Percentiles rank a stretch among this genome's conserved stretches.
Evolutionary conservation across 352 stramenopile genomes (phyloP).

Genomic region (Phytophthora capsici): DNA sequence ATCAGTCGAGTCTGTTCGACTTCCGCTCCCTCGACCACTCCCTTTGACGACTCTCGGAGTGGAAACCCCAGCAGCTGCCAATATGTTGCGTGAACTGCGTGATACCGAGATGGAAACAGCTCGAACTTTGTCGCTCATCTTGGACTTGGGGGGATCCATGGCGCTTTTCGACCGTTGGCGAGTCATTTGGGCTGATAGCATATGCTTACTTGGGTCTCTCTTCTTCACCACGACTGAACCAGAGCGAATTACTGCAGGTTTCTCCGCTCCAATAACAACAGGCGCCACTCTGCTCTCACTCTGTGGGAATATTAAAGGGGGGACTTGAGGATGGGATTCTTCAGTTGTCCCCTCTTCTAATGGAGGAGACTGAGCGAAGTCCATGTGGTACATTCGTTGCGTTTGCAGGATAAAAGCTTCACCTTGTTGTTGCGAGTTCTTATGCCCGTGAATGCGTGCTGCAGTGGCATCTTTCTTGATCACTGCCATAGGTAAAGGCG

Average conservation of each 20-base stretch:
- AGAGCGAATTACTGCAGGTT: not conserved
- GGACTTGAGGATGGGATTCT: not conserved
- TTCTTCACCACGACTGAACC: slow-evolving; percentile 19
- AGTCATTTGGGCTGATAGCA: slow-evolving; percentile 20
- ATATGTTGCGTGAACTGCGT: slow-evolving; percentile 19
- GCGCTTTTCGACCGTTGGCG: slow-evolving; percentile 34
- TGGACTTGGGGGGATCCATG: slow-evolving; percentile 19
- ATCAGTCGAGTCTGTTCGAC: slow-evolving; percentile 17
- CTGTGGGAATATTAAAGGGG: slow-evolving; percentile 11
- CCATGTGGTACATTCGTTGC: slow-evolving; percentile 61
- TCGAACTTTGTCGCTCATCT: slow-evolving; percentile 8
- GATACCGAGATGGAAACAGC: slow-evolving; percentile 24
- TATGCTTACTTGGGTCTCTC: slow-evolving; percentile 28
- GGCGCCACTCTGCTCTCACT: not conserved
- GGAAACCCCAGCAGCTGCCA: slow-evolving; percentile 2
- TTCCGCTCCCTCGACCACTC: slow-evolving; percentile 15
- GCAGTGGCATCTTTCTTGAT: slow-evolving; percentile 72
- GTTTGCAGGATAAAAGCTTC: slow-evolving; percentile 72
- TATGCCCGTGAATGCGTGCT: slow-evolving; percentile 73
- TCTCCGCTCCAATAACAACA: not conserved
- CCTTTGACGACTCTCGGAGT: slow-evolving; percentile 3
- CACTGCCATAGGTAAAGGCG: slow-evolving; percentile 62
- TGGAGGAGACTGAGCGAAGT: slow-evolving; percentile 32
- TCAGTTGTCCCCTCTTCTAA: slow-evolving; percentile 7
- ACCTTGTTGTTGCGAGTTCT: slow-evolving; percentile 78